Evolutionary conservation across 768 basidiomycete species (phyloP).

Genomic region (Sarcomyxa edulis): DNA sequence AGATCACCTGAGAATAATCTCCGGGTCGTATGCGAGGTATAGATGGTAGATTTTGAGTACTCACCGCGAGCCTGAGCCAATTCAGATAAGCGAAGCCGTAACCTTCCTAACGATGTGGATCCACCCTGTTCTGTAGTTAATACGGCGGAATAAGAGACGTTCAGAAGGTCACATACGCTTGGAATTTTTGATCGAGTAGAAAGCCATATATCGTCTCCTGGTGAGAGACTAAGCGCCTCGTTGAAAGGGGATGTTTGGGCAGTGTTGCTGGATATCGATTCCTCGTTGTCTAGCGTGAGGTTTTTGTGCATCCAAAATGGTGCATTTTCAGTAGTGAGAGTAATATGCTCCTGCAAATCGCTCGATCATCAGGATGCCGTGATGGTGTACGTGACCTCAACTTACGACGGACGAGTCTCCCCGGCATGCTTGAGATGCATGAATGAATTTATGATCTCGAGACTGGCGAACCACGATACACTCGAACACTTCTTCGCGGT

Average conservation of each 20-base stretch:
- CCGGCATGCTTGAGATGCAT: slow-evolving; percentile 31
- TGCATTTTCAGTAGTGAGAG: slow-evolving; percentile 40
- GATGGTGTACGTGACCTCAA: no score
- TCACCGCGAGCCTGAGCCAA: slow-evolving; percentile 60
- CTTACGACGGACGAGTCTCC: slow-evolving; percentile 24
- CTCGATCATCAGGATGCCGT: not conserved
- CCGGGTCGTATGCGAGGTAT: slow-evolving; percentile 4
- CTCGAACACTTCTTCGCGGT: slow-evolving; percentile 33
- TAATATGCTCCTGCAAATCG: slow-evolving; percentile 40
- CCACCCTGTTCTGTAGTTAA: slow-evolving; percentile 62
- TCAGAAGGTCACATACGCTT: slow-evolving; percentile 36
- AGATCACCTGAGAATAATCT: slow-evolving; percentile 43
- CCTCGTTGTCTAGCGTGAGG: no score
- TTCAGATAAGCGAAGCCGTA: slow-evolving; percentile 63
- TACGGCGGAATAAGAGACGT: slow-evolving; percentile 8
- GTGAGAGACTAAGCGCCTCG: slow-evolving; percentile 33
- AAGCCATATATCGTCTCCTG: slow-evolving; percentile 57
- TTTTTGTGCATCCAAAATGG: slow-evolving; percentile 41
- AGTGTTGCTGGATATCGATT: no score
- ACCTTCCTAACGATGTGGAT: slow-evolving; percentile 73
- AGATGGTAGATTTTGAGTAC: slow-evolving; percentile 16
- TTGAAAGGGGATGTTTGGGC: slow-evolving; percentile 33
- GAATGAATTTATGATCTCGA: slow-evolving; percentile 33
- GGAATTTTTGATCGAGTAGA: slow-evolving; percentile 42
- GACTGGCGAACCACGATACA: slow-evolving; percentile 40